phyloP scores from a whole-genome alignment of 192 early-diverging fungal genomes.

The Backusella liffmaniae region DNA sequence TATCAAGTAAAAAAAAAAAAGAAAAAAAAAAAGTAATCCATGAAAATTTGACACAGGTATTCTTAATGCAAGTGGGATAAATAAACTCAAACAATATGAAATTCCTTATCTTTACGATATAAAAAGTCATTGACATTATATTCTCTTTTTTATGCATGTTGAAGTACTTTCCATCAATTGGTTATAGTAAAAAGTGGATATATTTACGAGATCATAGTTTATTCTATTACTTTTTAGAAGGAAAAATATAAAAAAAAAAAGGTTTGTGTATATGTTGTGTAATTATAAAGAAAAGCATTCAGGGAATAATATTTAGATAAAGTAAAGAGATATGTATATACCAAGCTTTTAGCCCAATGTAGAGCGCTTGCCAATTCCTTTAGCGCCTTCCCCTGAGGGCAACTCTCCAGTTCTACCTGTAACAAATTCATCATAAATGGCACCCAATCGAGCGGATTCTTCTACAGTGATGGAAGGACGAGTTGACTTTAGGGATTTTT shows the following conservation, averaged over 20 bases:
- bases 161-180: too few relatives aligned
- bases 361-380: conserved; percentile 40
- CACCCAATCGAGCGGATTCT: conserved; percentile 50
- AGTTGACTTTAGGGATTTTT: conserved; percentile 55
- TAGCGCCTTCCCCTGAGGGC: conserved; percentile 47
- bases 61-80: neutral
- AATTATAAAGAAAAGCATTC: neutral
- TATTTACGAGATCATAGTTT: too few relatives aligned
- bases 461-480: conserved; percentile 62
- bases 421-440: conserved; percentile 60
- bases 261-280: neutral
- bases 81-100: neutral
- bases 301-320: neutral
- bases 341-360: conserved; percentile 29
- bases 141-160: too few relatives aligned
- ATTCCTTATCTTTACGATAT: neutral
- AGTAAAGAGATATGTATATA: neutral
- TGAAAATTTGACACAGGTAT: neutral
- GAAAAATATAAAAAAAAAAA: too few relatives aligned
- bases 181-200: too few relatives aligned
- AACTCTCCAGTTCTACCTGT: conserved; percentile 60
- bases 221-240: too few relatives aligned
- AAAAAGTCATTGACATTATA: too few relatives aligned
- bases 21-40: neutral
- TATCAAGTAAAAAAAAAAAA: neutral